A percentile compares a stretch with the other conserved stretches of the same genome.
phyloP scores from a whole-genome alignment of 176 grass and related monocot genomes.

The Ensete ventricosum region DNA sequence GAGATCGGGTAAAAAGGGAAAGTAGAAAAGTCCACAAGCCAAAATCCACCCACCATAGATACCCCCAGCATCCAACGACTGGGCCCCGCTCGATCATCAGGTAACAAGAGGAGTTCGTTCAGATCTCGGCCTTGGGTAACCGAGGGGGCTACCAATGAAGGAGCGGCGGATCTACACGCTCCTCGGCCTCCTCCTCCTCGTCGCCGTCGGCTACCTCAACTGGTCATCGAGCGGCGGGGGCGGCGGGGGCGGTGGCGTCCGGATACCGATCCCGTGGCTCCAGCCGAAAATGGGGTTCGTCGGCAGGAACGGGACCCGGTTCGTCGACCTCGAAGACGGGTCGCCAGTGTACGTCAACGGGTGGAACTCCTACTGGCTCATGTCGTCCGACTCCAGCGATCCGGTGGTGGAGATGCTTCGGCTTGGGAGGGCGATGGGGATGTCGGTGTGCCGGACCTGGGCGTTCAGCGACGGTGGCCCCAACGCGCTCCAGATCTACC shows the following conservation, averaged over 20 bases:
- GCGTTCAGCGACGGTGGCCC: conserved; percentile 73
- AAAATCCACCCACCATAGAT: too few species aligned
- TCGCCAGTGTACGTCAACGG: conserved; percentile 69
- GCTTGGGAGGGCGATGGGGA: conserved; percentile 61
- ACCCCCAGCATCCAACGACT: not conserved
- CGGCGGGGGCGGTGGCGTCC: conserved; percentile 21
- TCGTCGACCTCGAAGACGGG: conserved; percentile 46
- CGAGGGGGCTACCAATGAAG: conserved; percentile 10
- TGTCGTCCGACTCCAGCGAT: conserved; percentile 34
- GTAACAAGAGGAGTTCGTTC: not conserved
- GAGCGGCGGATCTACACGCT: conserved; percentile 48
- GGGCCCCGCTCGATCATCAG: not conserved
- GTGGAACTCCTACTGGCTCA: conserved; percentile 97
- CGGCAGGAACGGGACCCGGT: conserved; percentile 47
- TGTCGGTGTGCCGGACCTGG: conserved; percentile 86
- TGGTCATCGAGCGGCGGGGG: conserved; percentile 20
- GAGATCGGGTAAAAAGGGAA: too few species aligned
- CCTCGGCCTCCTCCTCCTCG: conserved; percentile 54
- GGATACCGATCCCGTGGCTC: conserved; percentile 79
- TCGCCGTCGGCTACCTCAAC: conserved; percentile 48
- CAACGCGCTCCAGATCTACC: conserved; percentile 77
- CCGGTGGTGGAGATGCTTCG: conserved; percentile 66
- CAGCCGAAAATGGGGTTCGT: conserved; percentile 71
- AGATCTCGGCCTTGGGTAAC: not conserved
- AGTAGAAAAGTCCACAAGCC: too few species aligned